phyloP scores from a whole-genome alignment of 805 yeast species.

The Candida lessepsii region DNA sequence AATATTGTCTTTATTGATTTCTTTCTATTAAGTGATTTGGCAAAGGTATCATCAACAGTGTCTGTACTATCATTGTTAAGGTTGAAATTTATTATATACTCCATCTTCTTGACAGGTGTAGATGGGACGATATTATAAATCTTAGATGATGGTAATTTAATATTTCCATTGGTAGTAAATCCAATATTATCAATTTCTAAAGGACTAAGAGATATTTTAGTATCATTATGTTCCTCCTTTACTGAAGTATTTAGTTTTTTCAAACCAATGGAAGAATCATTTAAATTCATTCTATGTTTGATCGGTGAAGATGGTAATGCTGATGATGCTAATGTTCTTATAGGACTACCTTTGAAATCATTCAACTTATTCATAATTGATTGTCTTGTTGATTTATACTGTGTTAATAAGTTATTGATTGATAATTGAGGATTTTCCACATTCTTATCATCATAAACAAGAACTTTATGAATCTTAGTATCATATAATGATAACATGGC shows the following conservation, averaged over 20 bases:
- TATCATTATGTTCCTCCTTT: not conserved
- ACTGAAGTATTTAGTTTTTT: constrained; percentile 20
- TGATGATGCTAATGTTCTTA: constrained; percentile 4
- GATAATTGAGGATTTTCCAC: constrained; percentile 38
- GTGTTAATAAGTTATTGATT: constrained; percentile 35
- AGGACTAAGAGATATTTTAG: constrained; percentile 12
- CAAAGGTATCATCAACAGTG: constrained; percentile 4
- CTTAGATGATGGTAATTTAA: constrained; percentile 51
- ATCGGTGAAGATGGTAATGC: too few relatives aligned
- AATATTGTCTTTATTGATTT: constrained; percentile 37
- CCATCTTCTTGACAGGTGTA: constrained; percentile 67
- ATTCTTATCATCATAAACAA: constrained; percentile 26
- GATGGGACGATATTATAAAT: constrained; percentile 53
- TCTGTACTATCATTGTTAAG: not conserved
- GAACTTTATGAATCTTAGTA: constrained; percentile 30
- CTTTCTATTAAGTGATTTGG: constrained; percentile 20
- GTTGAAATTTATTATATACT: constrained; percentile 19
- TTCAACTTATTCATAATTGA: constrained; percentile 14
- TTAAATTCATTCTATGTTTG: constrained; percentile 37
- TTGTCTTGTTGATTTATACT: constrained; percentile 35
- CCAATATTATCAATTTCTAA: constrained; percentile 29
- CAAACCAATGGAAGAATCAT: constrained; percentile 39
- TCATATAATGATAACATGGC: constrained; percentile 47
- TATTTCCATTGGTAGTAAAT: constrained; percentile 48
- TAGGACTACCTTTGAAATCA: constrained; percentile 6